A percentile compares a stretch with the other conserved stretches of the same genome.
Evolutionary conservation across 192 early-diverging fungal genomes (phyloP).

Genomic region (Linnemannia exigua): DNA sequence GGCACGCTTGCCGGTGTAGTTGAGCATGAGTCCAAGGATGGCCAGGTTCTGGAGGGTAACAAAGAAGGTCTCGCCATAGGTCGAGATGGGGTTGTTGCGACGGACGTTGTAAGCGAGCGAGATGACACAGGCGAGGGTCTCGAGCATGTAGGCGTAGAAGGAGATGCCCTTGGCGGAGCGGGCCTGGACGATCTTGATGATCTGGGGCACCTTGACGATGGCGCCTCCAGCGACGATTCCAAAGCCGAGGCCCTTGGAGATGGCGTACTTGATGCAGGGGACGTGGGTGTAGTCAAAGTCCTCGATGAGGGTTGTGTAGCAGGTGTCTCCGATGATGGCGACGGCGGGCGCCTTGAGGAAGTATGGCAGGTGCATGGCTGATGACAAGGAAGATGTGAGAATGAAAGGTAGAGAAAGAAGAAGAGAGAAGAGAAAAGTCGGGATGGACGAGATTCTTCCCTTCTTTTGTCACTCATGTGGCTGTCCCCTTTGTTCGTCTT

Average conservation of each 20-base stretch:
- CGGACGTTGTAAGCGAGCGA: constrained; percentile 91
- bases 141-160: constrained; percentile 83
- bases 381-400: neutral
- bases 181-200: constrained; percentile 86
- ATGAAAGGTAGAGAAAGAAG: neutral
- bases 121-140: constrained; percentile 85
- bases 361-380: constrained; percentile 68
- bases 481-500: neutral
- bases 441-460: neutral
- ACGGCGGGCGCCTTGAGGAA: constrained; percentile 74
- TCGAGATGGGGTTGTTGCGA: constrained; percentile 88
- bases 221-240: constrained; percentile 96
- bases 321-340: constrained; percentile 85
- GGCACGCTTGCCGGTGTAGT: constrained; percentile 64
- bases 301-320: constrained; percentile 81
- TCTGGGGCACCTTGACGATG: constrained; percentile 97
- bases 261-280: constrained; percentile 81
- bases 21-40: constrained; percentile 79
- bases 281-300: constrained; percentile 76
- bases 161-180: constrained; percentile 86
- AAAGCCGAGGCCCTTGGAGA: constrained; percentile 93
- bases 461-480: neutral
- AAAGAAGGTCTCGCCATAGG: constrained; percentile 88
- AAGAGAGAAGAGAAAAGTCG: neutral
- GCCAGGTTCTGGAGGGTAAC: constrained; percentile 88